Percentiles rank a stretch among this genome's conserved stretches.
phyloP scores from a whole-genome alignment of 441 rosid genomes.

The Erysimum cheiri region DNA sequence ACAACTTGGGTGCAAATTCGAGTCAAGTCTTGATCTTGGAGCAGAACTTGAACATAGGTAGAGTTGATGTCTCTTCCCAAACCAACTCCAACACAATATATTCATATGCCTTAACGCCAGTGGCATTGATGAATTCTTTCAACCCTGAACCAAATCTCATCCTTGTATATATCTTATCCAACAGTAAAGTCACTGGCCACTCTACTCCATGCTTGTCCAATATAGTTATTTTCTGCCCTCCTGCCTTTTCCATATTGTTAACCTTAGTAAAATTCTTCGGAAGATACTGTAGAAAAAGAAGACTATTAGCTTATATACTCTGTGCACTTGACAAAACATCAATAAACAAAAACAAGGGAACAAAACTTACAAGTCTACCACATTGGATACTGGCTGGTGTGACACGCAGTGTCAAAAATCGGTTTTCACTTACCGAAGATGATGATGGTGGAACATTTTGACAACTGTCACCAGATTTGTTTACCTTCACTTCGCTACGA shows the following conservation, averaged over 20 bases:
- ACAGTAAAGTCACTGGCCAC: conserved; percentile 12
- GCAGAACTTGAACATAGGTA: conserved; percentile 30
- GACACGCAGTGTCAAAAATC: conserved; percentile 23
- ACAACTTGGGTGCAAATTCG: background rate
- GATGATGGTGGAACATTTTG: conserved; percentile 1
- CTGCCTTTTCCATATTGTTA: background rate
- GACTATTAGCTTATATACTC: background rate
- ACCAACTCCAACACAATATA: conserved; percentile 32
- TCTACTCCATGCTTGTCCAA: conserved; percentile 32
- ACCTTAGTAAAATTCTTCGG: background rate
- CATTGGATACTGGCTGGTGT: background rate
- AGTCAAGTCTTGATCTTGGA: background rate
- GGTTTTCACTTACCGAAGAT: conserved; percentile 6
- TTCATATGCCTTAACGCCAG: background rate
- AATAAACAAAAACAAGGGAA: background rate
- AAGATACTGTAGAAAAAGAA: conserved; percentile 6
- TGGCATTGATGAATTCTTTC: background rate
- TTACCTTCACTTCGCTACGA: background rate
- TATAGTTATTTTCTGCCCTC: conserved; percentile 6
- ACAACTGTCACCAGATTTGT: background rate
- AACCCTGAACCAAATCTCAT: conserved; percentile 24
- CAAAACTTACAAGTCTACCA: background rate
- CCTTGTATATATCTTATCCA: background rate
- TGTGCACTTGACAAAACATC: background rate
- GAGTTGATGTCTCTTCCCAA: conserved; percentile 1